phyloP scores from a whole-genome alignment of 176 grass and related monocot species.

The Oryza coarctata region DNA sequence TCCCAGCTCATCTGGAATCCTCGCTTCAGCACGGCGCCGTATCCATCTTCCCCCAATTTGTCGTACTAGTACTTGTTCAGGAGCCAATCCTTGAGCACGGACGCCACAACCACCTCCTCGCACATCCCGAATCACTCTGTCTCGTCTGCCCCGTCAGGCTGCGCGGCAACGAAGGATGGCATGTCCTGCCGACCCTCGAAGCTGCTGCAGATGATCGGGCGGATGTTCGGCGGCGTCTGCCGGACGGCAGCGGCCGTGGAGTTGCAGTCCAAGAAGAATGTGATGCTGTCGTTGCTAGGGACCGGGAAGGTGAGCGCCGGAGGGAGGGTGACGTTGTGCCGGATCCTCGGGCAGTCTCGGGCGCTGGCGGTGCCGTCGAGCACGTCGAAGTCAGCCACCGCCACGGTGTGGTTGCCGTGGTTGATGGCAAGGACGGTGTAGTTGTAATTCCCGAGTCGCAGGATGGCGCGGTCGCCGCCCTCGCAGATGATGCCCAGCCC shows the following conservation, averaged over 20 bases:
- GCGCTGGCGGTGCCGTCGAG: background rate
- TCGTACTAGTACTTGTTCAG: fast-evolving
- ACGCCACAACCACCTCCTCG: background rate
- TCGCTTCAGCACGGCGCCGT: conserved; percentile 3
- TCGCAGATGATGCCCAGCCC: conserved; percentile 40
- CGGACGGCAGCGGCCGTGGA: background rate
- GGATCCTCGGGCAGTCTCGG: conserved; percentile 29
- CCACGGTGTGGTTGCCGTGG: conserved; percentile 21
- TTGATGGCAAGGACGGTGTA: conserved; percentile 43
- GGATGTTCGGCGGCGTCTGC: fast-evolving
- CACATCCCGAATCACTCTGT: background rate
- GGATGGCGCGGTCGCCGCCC: background rate
- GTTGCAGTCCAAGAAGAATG: conserved; percentile 42
- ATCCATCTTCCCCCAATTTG: background rate
- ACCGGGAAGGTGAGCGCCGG: conserved; percentile 15
- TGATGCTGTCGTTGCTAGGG: conserved; percentile 23
- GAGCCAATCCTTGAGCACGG: conserved; percentile 16
- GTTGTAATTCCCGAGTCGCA: background rate
- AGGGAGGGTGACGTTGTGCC: conserved; percentile 33
- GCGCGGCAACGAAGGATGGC: background rate
- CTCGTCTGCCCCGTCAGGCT: background rate
- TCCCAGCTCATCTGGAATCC: conserved; percentile 58
- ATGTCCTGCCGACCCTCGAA: background rate
- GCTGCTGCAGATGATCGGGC: background rate
- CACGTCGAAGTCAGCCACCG: conserved; percentile 21